Conservation (phyloP, 192 early-diverging fungal genomes). For the Gigaspora rosea region DNA sequence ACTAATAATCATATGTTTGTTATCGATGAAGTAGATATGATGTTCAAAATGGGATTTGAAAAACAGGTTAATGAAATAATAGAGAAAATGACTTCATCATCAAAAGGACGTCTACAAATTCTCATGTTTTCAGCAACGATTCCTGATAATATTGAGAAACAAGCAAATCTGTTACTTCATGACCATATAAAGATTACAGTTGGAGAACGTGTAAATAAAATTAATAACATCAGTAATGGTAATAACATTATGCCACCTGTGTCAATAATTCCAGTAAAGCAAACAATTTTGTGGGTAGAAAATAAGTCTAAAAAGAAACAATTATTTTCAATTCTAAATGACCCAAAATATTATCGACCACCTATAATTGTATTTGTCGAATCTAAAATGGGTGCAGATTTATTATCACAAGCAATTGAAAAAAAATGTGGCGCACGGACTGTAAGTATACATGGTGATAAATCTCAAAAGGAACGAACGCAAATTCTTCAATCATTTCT, state of each 20-base stretch:
- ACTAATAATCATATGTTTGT: conserved; percentile 51
- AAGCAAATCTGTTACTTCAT: conserved; percentile 32
- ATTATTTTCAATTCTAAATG: conserved; percentile 52
- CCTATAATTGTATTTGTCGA: conserved; percentile 60
- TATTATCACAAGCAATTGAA: conserved; percentile 48
- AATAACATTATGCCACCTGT: neutral
- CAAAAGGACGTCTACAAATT: conserved; percentile 41
- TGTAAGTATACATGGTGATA: conserved; percentile 54
- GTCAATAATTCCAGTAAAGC: conserved; percentile 40
- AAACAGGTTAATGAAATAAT: conserved; percentile 52
- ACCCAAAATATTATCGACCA: conserved; percentile 53
- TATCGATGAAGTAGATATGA: conserved; percentile 59
- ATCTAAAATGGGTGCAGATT: conserved; percentile 53
- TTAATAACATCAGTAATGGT: neutral
- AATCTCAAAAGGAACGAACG: conserved; percentile 46
- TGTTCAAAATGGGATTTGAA: conserved; percentile 59
- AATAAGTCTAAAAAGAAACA: conserved; percentile 56
- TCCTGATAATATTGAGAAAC: conserved; percentile 35
- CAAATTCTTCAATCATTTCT: conserved; percentile 38
- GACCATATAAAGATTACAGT: conserved; percentile 41
- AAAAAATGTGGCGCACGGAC: conserved; percentile 43
- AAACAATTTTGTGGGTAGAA: conserved; percentile 60
- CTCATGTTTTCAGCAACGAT: conserved; percentile 58
- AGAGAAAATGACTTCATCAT: conserved; percentile 37
- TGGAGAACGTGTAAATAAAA: conserved; percentile 21